Evolutionary conservation across 495 filamentous ascomycete genomes (phyloP).

Genomic region (Arthonia radiata): DNA sequence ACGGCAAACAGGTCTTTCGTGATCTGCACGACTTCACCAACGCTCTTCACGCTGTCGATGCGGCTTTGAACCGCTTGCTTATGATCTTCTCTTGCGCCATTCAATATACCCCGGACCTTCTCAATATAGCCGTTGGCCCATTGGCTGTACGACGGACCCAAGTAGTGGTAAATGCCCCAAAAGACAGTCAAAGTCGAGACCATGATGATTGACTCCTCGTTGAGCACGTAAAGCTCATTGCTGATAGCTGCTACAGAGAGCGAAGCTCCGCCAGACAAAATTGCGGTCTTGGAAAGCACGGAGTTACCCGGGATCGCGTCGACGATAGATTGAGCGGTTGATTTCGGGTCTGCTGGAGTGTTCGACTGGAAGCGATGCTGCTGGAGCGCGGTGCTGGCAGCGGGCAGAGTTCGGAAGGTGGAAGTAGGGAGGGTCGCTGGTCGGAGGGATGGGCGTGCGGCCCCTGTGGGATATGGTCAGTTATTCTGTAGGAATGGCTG

Average conservation of each 20-base stretch:
- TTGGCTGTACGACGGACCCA: constrained; percentile 69
- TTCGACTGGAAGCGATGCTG: constrained; percentile 44
- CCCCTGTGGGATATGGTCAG: constrained; percentile 29
- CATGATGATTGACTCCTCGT: constrained; percentile 86
- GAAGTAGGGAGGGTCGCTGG: constrained; percentile 34
- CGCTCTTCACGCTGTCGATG: constrained; percentile 79
- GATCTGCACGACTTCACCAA: constrained; percentile 78
- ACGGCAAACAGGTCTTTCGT: constrained; percentile 94
- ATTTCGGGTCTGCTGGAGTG: constrained; percentile 64
- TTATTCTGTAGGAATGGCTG: constrained; percentile 8
- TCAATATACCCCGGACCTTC: constrained; percentile 82
- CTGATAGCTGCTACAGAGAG: constrained; percentile 82
- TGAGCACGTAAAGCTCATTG: constrained; percentile 98
- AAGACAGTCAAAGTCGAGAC: constrained; percentile 77
- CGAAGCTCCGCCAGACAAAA: constrained; percentile 79
- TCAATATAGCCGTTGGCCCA: constrained; percentile 72
- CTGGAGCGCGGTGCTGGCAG: constrained; percentile 38
- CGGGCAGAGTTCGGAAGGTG: constrained; percentile 42
- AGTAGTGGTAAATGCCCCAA: constrained; percentile 69
- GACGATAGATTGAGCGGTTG: constrained; percentile 85
- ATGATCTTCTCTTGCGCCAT: constrained; percentile 79
- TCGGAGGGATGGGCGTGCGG: constrained; percentile 71
- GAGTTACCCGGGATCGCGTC: constrained; percentile 41
- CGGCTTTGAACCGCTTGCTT: constrained; percentile 79
- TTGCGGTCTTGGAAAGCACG: constrained; percentile 81